Evolutionary conservation across 179 eudicot genomes (phyloP), one percentile per base, ranked within the genome.

Genomic region (Gypsophila paniculata): DNA sequence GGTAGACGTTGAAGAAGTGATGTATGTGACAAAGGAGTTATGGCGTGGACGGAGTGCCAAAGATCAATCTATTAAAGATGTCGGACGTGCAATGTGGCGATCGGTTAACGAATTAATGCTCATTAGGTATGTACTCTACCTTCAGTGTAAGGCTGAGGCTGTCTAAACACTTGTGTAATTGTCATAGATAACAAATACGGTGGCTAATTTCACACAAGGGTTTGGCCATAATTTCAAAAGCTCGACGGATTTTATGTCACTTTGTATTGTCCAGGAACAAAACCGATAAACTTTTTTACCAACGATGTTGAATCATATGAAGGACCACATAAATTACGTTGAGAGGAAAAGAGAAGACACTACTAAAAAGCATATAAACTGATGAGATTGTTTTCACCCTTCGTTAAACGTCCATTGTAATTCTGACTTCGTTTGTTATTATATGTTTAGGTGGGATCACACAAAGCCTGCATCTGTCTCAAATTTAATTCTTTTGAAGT

Each of bases 51-150:
- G 96, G 80, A 94, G 99, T 85, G 96, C 97, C 39, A 87, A 89
- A 82, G 97, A 93, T 77, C 81, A 84, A 72, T 81, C 83, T 61
- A 71, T 68, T 55, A 86, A 83, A 83, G 90, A 84, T 62, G 88
- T 89, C 44, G 99, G 99, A 46, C 97, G 96, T 72, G 99, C 86
- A 81, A 83, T 94, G 94, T 91, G 99, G 99, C 96, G 96, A 69
- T 88, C 99, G 21, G 82, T 91, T 72, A 89, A 94, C 64, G 94
- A 94, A 77, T 80, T 94, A 74, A 89, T 94, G 90, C 96, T 94
- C 19, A 87, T 89, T 59, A 89, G 98, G 98, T 93, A 84, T 61
- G 66, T 38, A 52, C 46, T 54, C 70, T 52, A n/a, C 44, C 23
- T 60, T 11, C 34, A 42, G 7, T 44, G 2, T 53, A 19, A 53